A percentile compares a stretch with the other conserved stretches of the same genome.
These are phyloP conservation scores for Eucommia ulmoides DNA, from an alignment of 257 asterid genomes.

Conservation along the genomic window DNA sequence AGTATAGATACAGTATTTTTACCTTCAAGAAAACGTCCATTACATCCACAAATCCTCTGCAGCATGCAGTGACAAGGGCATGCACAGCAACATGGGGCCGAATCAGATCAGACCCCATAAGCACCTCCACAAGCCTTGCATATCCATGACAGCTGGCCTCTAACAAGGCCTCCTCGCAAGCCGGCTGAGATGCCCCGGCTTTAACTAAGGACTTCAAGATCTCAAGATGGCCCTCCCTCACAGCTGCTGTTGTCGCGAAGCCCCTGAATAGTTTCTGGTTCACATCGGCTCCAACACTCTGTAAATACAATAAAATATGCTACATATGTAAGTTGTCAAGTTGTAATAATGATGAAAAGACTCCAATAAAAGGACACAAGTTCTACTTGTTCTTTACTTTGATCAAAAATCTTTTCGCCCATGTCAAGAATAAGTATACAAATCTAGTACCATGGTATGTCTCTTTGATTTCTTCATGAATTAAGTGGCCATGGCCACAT, in stretches of 20 bases:
- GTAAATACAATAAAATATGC: slow-evolving; percentile 9
- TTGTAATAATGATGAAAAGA: slow-evolving; percentile 1
- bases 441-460: too few species aligned
- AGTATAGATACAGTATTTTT: slow-evolving; percentile 4
- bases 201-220: slow-evolving; percentile 55
- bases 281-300: slow-evolving; percentile 69
- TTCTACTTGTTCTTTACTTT: too few species aligned
- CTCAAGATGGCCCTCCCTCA: slow-evolving; percentile 57
- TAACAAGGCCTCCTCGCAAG: too few species aligned
- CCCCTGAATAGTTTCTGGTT: slow-evolving; percentile 62
- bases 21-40: slow-evolving; percentile 58
- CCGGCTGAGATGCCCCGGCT: slow-evolving; percentile 80
- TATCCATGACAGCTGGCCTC: slow-evolving; percentile 69
- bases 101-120: slow-evolving; percentile 63
- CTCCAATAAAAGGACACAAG: too few species aligned
- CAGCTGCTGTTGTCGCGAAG: slow-evolving; percentile 54
- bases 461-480: background rate
- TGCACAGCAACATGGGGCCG: slow-evolving; percentile 61
- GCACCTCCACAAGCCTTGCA: slow-evolving; percentile 38
- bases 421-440: too few species aligned
- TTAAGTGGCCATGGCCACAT: slow-evolving; percentile 1
- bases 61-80: slow-evolving; percentile 68
- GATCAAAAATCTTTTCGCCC: background rate
- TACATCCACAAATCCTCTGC: slow-evolving; percentile 56
- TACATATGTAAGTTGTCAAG: slow-evolving; percentile 5